phyloP scores from a whole-genome alignment of 208 protist species.

The Crithidia thermophila region DNA sequence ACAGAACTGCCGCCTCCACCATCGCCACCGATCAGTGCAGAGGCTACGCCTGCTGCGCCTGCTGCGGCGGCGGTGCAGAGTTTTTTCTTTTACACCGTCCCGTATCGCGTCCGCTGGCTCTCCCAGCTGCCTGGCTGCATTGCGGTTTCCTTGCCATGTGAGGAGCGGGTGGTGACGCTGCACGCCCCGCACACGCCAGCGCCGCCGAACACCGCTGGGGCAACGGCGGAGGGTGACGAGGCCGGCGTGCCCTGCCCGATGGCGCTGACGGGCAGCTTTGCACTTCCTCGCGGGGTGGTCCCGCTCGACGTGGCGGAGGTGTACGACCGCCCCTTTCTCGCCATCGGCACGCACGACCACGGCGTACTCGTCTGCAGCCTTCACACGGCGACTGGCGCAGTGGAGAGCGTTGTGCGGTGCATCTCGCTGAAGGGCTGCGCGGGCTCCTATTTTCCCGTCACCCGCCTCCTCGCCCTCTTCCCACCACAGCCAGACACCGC shows the following conservation, averaged over 20 bases:
- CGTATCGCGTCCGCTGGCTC: constrained; percentile 68
- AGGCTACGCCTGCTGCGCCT: no score
- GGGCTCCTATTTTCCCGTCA: constrained; percentile 61
- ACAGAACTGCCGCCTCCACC: no score
- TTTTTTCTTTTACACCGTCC: constrained; percentile 57
- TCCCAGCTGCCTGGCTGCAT: constrained; percentile 31
- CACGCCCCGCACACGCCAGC: constrained; percentile 21
- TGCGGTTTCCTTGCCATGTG: constrained; percentile 71
- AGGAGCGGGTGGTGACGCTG: constrained; percentile 75
- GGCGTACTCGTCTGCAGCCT: constrained; percentile 67
- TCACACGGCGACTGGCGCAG: constrained; percentile 24
- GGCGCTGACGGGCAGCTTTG: constrained; percentile 23
- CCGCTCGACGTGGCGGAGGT: constrained; percentile 76
- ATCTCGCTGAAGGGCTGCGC: constrained; percentile 42
- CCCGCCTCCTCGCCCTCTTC: constrained; percentile 50
- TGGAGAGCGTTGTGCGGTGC: constrained; percentile 36
- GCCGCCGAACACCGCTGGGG: background rate
- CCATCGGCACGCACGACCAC: constrained; percentile 71
- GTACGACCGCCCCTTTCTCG: constrained; percentile 48
- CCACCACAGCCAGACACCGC: constrained; percentile 14
- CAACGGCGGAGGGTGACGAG: background rate
- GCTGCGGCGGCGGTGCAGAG: constrained; percentile 9
- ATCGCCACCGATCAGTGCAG: no score
- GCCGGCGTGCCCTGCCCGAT: constrained; percentile 10
- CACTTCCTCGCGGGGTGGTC: constrained; percentile 57